Conservation (phyloP, 2,329 filamentous ascomycete species). For the Hypocreales sp. region DNA sequence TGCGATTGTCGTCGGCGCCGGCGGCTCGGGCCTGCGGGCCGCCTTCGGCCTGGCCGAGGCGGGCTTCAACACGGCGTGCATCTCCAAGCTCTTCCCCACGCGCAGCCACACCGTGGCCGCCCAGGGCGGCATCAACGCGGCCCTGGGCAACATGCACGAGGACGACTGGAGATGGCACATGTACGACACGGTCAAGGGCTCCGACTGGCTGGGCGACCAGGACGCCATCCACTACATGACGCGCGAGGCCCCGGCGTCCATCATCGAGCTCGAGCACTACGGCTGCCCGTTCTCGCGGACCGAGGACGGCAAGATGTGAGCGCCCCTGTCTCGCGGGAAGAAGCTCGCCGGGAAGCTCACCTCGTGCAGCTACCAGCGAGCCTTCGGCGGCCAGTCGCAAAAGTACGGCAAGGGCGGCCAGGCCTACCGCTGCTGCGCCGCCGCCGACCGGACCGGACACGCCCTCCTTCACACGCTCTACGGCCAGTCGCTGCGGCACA, state of each 20-base stretch:
- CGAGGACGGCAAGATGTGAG: slow-evolving; percentile 85
- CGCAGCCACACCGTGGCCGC: slow-evolving; percentile 73
- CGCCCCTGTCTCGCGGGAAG: too few species aligned
- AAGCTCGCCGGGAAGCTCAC: slow-evolving; percentile 7
- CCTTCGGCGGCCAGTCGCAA: slow-evolving; percentile 93
- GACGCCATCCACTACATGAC: slow-evolving; percentile 99
- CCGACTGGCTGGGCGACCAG: slow-evolving; percentile 94
- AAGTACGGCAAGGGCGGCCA: slow-evolving; percentile 94
- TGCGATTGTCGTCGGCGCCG: slow-evolving; percentile 83
- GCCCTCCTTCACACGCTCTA: slow-evolving; percentile 97
- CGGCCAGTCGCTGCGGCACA: slow-evolving; percentile 89
- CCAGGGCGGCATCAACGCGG: slow-evolving; percentile 76
- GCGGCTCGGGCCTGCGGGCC: slow-evolving; percentile 66
- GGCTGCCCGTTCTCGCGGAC: slow-evolving; percentile 95
- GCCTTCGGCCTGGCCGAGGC: slow-evolving; percentile 79
- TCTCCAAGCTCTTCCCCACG: slow-evolving; percentile 76
- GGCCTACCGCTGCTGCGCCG: slow-evolving; percentile 93
- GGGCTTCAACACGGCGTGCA: slow-evolving; percentile 80
- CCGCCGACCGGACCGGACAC: slow-evolving; percentile 91
- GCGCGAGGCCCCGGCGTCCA: slow-evolving; percentile 76
- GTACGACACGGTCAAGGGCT: slow-evolving; percentile 98
- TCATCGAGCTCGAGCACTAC: slow-evolving; percentile 94
- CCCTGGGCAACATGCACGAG: slow-evolving; percentile 90
- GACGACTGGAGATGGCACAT: slow-evolving; percentile 99
- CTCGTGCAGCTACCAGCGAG: slow-evolving; percentile 68